These are phyloP conservation scores for Vicia villosa DNA, from an alignment of 306 rosid genomes.

Conservation along the genomic window DNA sequence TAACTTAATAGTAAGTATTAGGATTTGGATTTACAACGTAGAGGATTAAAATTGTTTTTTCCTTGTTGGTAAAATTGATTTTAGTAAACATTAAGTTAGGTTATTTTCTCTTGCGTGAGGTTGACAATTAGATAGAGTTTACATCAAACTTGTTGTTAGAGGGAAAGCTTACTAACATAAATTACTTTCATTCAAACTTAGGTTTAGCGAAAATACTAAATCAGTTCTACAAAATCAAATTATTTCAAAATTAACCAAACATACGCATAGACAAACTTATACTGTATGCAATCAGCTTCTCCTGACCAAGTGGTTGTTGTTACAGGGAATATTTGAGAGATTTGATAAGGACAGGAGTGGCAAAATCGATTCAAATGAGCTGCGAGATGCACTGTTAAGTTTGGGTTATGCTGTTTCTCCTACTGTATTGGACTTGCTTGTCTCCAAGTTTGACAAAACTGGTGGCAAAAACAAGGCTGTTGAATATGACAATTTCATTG, in stretches of 20 bases:
- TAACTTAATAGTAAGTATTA: background rate
- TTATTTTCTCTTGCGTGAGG: background rate
- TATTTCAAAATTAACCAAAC: background rate
- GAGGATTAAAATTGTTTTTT: background rate
- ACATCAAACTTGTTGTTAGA: background rate
- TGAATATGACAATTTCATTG: constrained; percentile 96
- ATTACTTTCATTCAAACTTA: background rate
- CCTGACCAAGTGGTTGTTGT: background rate
- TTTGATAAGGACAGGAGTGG: constrained; percentile 94
- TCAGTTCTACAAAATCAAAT: background rate
- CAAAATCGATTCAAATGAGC: constrained; percentile 67
- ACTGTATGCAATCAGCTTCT: background rate
- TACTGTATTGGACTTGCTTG: constrained; percentile 75
- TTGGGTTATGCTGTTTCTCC: constrained; percentile 87
- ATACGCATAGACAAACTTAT: background rate
- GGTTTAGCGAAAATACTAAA: background rate
- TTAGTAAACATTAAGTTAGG: background rate
- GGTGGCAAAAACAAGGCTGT: constrained; percentile 80
- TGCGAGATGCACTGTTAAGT: constrained; percentile 86
- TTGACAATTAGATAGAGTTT: background rate
- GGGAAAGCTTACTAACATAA: background rate
- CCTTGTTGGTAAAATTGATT: background rate
- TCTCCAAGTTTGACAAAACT: constrained; percentile 89
- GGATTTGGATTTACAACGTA: background rate
- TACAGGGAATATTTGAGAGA: constrained; percentile 79